Percentiles rank a stretch among this genome's conserved stretches.
These are phyloP conservation scores for Pleurotus cornucopiae DNA, from an alignment of 768 basidiomycete species.

Conservation along the genomic window DNA sequence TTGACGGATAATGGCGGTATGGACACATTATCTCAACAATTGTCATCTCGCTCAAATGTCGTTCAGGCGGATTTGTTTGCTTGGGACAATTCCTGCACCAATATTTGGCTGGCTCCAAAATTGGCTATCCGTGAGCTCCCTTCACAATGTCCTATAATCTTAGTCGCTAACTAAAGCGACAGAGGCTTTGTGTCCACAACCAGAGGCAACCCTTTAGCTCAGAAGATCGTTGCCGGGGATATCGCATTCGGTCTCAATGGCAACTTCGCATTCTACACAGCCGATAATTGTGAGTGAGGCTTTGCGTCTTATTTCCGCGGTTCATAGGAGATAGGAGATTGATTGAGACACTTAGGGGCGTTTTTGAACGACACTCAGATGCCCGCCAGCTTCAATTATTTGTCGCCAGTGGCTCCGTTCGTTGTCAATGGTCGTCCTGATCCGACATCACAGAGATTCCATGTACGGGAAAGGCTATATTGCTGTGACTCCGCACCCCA, in stretches of 20 bases:
- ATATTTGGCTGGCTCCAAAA: conserved; percentile 45
- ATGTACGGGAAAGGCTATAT: conserved; percentile 20
- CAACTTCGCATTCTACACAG: conserved; percentile 37
- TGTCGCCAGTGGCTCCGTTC: conserved; percentile 35
- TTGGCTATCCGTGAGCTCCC: conserved; percentile 47
- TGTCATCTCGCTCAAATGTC: neutral
- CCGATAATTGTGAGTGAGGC: conserved; percentile 44
- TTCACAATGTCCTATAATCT: neutral
- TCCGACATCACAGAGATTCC: conserved; percentile 45
- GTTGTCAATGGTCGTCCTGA: conserved; percentile 39
- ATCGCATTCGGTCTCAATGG: conserved; percentile 39
- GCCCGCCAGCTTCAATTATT: conserved; percentile 37
- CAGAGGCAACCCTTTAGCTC: conserved; percentile 53
- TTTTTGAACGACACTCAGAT: conserved; percentile 43
- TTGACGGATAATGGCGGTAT: conserved; percentile 59
- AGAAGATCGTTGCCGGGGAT: conserved; percentile 51
- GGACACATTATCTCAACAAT: conserved; percentile 9
- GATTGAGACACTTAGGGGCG: conserved; percentile 26
- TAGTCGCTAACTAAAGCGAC: neutral
- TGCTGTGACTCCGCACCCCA: conserved; percentile 14
- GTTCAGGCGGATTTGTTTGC: conserved; percentile 55
- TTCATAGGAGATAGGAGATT: no score
- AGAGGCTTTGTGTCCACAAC: conserved; percentile 56
- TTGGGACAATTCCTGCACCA: conserved; percentile 58
- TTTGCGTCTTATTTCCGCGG: no score